Percentiles rank a stretch among this genome's conserved stretches.
Conservation (phyloP, 352 stramenopile species). For the Globisporangium nunn region DNA sequence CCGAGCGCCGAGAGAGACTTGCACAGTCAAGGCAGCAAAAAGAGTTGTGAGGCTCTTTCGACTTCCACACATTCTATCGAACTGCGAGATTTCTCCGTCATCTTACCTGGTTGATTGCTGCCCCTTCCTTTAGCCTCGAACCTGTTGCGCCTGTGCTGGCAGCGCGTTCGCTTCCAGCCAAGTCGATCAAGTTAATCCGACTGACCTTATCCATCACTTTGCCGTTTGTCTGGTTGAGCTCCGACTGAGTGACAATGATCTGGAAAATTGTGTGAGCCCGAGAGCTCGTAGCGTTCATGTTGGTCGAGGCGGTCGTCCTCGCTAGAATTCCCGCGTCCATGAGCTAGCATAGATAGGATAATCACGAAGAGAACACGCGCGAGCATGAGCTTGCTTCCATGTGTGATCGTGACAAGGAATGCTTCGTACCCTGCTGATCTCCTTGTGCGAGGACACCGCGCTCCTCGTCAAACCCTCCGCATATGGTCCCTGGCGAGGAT, state of each 20-base stretch:
- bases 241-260: constrained; percentile 77
- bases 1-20: constrained; percentile 85
- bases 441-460: constrained; percentile 72
- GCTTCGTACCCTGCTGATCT: constrained; percentile 54
- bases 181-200: constrained; percentile 87
- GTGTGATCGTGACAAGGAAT: background rate
- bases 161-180: constrained; percentile 88
- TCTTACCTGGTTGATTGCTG: constrained; percentile 88
- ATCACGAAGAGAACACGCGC: background rate
- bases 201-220: constrained; percentile 84
- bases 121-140: constrained; percentile 87
- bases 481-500: constrained; percentile 80
- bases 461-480: constrained; percentile 72
- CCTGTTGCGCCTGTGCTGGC: constrained; percentile 87
- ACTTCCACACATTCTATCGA: background rate
- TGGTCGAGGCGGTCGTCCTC: constrained; percentile 76
- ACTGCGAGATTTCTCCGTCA: background rate
- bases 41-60: background rate
- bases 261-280: constrained; percentile 81
- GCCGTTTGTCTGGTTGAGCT: constrained; percentile 54
- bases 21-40: background rate
- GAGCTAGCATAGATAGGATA: constrained; percentile 21
- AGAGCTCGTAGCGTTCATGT: constrained; percentile 85
- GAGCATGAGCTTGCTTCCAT: background rate
- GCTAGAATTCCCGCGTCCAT: constrained; percentile 84